Base-by-base conservation (phyloP, 2,329 filamentous ascomycete species). In the Venturia oleaginea region DNA sequence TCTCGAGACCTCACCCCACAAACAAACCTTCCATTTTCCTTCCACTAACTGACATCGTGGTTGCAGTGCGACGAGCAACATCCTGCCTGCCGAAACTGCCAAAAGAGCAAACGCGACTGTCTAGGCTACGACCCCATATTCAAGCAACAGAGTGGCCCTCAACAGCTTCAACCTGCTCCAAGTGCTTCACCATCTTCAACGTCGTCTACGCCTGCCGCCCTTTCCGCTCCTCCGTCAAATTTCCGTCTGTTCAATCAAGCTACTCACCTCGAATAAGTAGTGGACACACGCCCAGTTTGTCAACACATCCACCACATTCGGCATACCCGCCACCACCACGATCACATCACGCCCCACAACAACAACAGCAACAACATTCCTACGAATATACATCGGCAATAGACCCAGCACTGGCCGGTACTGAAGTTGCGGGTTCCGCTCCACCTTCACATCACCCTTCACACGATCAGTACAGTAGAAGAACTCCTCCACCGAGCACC, bases 31-130 rank as follows among this genome's bases (percentile, higher is more conserved):
- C 11, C 7, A 43, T 5, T 27, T 24, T 42, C n/a, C 17, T 17
- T 17, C n/a, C 13, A 57, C 59, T 60, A 60, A 60, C 11, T 22
- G n/a, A 13, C n/a, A 24, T n/a, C 34, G 27, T 17, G 27, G 27
- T 22, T 42, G 22, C 32, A 97, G 94, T 99, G 94, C 79, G 94
- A 97, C 84, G 94, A 99, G 81, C 87, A 86, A 67, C 92, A 96
- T 76, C 94, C 94, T 27, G 87, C 88, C 66, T 99, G 94, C 81
- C 87, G 91, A 78, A 91, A 94, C 73, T 94, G 90, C 78, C 87
- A 88, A 73, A 94, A 94, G 76, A 92, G 89, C 69, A 94, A 93
- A 78, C 89, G 90, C 72, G 90, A 93, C 71, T 94, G 90, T 72
- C 75, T 92, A 60, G 90, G 90, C 64, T 94, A 94, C 83, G 90